phyloP scores from a whole-genome alignment of 768 basidiomycete species.

The Obba rivulosa region DNA sequence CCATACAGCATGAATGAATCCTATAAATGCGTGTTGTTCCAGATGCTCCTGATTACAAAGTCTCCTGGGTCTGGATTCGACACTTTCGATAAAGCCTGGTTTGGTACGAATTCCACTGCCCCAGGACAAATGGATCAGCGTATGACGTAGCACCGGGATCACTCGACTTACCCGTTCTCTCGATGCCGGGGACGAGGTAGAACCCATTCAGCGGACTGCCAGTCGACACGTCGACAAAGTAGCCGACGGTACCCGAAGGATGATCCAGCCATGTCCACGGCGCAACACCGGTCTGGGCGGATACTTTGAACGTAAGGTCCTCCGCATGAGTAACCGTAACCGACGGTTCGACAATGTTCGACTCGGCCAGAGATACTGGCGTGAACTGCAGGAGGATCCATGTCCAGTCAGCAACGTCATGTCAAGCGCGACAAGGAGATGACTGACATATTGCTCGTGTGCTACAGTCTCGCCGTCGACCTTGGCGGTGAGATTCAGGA shows the following conservation, averaged over 20 bases:
- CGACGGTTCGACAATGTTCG: constrained; percentile 44
- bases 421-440: neutral
- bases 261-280: constrained; percentile 60
- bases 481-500: constrained; percentile 43
- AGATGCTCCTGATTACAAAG: constrained; percentile 47
- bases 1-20: no score
- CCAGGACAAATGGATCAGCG: neutral
- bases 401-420: neutral
- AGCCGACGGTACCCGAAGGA: constrained; percentile 47
- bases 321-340: constrained; percentile 29
- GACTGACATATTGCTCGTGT: constrained; percentile 48
- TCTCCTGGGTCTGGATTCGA: constrained; percentile 33
- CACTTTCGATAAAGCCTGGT: constrained; percentile 33
- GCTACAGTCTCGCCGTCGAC: constrained; percentile 33
- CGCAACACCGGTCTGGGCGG: constrained; percentile 48
- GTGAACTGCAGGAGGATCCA: constrained; percentile 37
- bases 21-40: constrained; percentile 44
- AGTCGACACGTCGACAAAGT: constrained; percentile 41
- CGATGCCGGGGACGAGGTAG: constrained; percentile 48
- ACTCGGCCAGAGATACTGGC: constrained; percentile 42
- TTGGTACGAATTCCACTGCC: constrained; percentile 38
- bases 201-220: constrained; percentile 45
- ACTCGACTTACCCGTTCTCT: constrained; percentile 40
- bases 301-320: constrained; percentile 44
- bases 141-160: neutral